phyloP scores from a whole-genome alignment of 768 basidiomycete genomes.

The Cantharellus cinnabarinus region DNA sequence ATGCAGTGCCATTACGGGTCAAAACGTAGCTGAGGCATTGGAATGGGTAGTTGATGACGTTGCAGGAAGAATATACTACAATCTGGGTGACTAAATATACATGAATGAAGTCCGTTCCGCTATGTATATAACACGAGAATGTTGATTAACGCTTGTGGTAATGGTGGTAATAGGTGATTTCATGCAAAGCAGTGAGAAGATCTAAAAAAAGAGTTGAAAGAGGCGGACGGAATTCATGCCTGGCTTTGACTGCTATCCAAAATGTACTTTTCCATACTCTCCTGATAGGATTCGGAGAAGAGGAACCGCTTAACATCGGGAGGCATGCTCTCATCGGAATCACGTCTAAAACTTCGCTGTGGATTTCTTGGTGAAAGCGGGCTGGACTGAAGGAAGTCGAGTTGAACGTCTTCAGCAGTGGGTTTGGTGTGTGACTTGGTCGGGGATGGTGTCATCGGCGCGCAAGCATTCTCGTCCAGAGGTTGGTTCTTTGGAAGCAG shows the following conservation, averaged over 20 bases:
- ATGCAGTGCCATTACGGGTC: slow-evolving; percentile 83
- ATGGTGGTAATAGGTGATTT: background rate
- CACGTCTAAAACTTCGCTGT: background rate
- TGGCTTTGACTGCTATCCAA: background rate
- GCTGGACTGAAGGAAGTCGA: background rate
- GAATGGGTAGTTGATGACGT: slow-evolving; percentile 87
- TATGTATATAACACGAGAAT: too few relatives aligned
- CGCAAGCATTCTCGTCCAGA: background rate
- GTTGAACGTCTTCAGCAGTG: background rate
- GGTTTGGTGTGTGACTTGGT: too few relatives aligned
- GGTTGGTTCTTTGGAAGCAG: background rate
- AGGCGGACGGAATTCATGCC: background rate
- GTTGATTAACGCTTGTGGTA: too few relatives aligned
- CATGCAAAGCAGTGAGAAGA: background rate
- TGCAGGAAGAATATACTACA: slow-evolving; percentile 69
- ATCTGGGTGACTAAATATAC: background rate
- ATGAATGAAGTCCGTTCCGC: background rate
- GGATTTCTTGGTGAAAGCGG: background rate
- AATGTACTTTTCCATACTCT: background rate
- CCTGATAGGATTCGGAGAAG: background rate
- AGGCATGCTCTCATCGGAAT: background rate
- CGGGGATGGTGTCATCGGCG: background rate
- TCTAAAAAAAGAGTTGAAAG: background rate
- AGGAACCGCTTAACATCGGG: background rate
- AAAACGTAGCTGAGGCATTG: slow-evolving; percentile 64